A percentile compares a stretch with the other conserved stretches of the same genome.
These are phyloP conservation scores for Lodderomyces margitis DNA, from an alignment of 1,139 yeast species.

Conservation along the genomic window DNA sequence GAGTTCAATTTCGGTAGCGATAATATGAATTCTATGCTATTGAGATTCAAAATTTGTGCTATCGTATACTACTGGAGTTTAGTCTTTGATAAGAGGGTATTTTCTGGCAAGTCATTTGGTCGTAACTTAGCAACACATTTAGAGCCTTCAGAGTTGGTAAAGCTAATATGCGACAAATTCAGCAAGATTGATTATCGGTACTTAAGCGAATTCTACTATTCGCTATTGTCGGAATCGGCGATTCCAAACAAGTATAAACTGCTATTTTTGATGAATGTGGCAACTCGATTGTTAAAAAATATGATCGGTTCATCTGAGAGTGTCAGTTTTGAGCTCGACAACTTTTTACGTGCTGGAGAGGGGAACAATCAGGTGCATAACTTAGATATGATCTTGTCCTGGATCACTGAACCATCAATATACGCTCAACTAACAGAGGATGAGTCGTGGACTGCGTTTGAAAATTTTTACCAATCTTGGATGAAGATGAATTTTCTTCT, in stretches of 20 bases:
- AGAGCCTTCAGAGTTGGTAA: slow-evolving; percentile 8
- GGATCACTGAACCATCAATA: slow-evolving; percentile 14
- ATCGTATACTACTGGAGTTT: slow-evolving; percentile 24
- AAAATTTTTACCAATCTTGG: slow-evolving; percentile 24
- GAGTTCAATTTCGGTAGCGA: slow-evolving; percentile 16
- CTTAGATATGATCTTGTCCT: slow-evolving; percentile 8
- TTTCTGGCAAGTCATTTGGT: neutral
- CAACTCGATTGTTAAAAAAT: slow-evolving; percentile 11
- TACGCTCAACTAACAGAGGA: slow-evolving; percentile 22
- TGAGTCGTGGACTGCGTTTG: slow-evolving; percentile 18
- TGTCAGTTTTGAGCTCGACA: neutral
- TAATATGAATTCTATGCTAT: slow-evolving; percentile 27
- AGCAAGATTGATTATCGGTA: slow-evolving; percentile 12
- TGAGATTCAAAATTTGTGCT: slow-evolving; percentile 24
- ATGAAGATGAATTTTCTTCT: slow-evolving; percentile 21
- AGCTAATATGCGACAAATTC: slow-evolving; percentile 11
- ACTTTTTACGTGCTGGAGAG: neutral
- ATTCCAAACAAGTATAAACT: slow-evolving; percentile 8
- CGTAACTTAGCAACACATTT: neutral
- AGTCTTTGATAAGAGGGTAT: slow-evolving; percentile 12
- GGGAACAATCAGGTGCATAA: slow-evolving; percentile 3
- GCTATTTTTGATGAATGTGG: slow-evolving; percentile 12
- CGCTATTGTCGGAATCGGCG: slow-evolving; percentile 4
- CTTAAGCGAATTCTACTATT: slow-evolving; percentile 13
- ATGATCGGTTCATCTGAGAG: slow-evolving; percentile 9